Conservation (phyloP, 1,139 yeast species). For the Williopsis jadinii region DNA sequence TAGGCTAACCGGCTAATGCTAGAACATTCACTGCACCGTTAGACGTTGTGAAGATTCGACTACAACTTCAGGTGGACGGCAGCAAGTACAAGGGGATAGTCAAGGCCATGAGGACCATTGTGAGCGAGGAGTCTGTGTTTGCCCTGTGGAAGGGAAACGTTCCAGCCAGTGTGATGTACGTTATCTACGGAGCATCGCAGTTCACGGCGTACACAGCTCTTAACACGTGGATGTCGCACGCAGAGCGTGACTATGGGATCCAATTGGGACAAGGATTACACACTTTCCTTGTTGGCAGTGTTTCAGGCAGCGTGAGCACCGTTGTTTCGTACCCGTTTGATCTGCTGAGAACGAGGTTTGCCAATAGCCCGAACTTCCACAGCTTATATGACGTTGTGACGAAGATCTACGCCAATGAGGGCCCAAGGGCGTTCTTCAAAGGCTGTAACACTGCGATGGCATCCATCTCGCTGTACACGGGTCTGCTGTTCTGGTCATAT, state of each 20-base stretch:
- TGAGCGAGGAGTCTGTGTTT: constrained; percentile 43
- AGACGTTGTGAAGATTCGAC: constrained; percentile 80
- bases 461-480: constrained; percentile 61
- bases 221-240: constrained; percentile 34
- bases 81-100: constrained; percentile 29
- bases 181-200: constrained; percentile 80
- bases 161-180: constrained; percentile 83
- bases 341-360: constrained; percentile 74
- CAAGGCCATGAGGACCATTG: constrained; percentile 31
- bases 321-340: constrained; percentile 81
- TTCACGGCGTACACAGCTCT: constrained; percentile 63
- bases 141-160: constrained; percentile 93
- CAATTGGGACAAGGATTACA: constrained; percentile 35
- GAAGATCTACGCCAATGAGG: constrained; percentile 41
- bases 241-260: constrained; percentile 25
- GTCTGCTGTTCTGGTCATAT: constrained; percentile 64
- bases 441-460: constrained; percentile 60
- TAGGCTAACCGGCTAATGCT: too few species aligned
- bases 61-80: constrained; percentile 47
- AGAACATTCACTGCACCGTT: constrained; percentile 80
- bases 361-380: constrained; percentile 47
- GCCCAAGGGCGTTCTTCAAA: constrained; percentile 49
- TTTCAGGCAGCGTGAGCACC: constrained; percentile 74
- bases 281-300: constrained; percentile 61
- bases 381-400: constrained; percentile 39